Evolutionary conservation across 352 stramenopile species (phyloP).

Genomic region (Blastocystis sp.): DNA sequence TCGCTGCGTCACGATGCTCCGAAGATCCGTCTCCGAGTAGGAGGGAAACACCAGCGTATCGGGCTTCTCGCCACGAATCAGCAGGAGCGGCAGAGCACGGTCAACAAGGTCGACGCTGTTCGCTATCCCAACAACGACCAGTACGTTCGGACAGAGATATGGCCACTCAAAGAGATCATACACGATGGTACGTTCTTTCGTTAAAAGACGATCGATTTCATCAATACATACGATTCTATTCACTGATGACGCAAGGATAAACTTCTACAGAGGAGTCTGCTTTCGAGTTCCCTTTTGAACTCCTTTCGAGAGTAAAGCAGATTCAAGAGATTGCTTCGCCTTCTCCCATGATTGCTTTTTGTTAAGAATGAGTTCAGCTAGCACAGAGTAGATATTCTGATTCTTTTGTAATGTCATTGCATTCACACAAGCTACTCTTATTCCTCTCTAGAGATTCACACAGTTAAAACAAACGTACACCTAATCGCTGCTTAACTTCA

Average conservation of each 20-base stretch:
- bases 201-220: slow-evolving; percentile 23
- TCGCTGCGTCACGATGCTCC: not conserved
- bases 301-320: not conserved
- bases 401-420: slow-evolving; percentile 39
- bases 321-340: slow-evolving; percentile 6
- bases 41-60: slow-evolving; percentile 13
- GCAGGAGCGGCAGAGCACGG: not conserved
- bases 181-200: slow-evolving; percentile 25
- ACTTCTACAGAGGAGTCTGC: not conserved
- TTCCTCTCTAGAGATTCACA: not conserved
- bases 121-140: slow-evolving; percentile 43
- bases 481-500: not conserved
- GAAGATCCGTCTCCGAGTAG: not conserved
- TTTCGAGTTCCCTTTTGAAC: not conserved
- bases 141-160: not conserved
- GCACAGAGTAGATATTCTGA: slow-evolving; percentile 18
- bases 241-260: not conserved
- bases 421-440: slow-evolving; percentile 9
- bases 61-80: not conserved
- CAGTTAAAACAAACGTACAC: not conserved
- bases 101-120: slow-evolving; percentile 44
- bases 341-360: slow-evolving; percentile 15
- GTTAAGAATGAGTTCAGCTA: not conserved
- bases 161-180: slow-evolving; percentile 56
- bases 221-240: slow-evolving; percentile 33